Base-by-base conservation (phyloP, 1,284 basidiomycete species). In the Irpex sp. region DNA sequence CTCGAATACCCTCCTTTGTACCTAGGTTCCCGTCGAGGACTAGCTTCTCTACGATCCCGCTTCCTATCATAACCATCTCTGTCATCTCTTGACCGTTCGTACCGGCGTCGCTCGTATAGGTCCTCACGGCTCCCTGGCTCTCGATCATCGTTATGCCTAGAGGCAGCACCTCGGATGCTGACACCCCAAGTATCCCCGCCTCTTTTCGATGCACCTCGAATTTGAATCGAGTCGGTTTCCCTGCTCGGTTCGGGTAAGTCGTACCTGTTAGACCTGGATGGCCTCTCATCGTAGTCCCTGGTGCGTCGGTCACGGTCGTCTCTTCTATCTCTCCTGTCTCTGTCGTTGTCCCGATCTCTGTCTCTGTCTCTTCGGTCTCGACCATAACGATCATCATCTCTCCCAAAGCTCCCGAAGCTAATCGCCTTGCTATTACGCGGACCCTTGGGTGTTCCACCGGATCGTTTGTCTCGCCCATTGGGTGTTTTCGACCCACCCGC, bases 361-460 rank as follows among this genome's bases (percentile, higher is more conserved):
- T 70, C 66, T 62, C 55, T 60, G 46, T 61, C 57, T 61, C 63
- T 49, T 63, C 58, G 39, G 53, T 57, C 58, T 35, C 58, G 35
- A 21, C 55, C 58, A 33, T 66, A 66, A 33, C 62, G 60, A 39
- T 63, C 66, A 58, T 65, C 68, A 51, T 69, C 72, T 65, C 65
- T 74, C 64, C 51, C 70, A 69, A 66, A 73, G 72, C 68, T 66
- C n/a, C 77, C 77, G 66, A 85, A 79, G 49, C 70, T 72, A 19
- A 84, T 66, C 65, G 75, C 77, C 69, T 74, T 76, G 60, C 70
- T 54, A 56, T 46, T 59, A 54, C 61, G 60, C 17, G 53, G 61
- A 49, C 64, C 59, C 15, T 71, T 73, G 61, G 61, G 49, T 1
- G 21, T 33, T 26, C 64, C 69, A 17, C 66, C 70, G 47, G 64